Evolutionary conservation across 2,329 filamentous ascomycete genomes (phyloP).

Genomic region (Cytospora piceae): DNA sequence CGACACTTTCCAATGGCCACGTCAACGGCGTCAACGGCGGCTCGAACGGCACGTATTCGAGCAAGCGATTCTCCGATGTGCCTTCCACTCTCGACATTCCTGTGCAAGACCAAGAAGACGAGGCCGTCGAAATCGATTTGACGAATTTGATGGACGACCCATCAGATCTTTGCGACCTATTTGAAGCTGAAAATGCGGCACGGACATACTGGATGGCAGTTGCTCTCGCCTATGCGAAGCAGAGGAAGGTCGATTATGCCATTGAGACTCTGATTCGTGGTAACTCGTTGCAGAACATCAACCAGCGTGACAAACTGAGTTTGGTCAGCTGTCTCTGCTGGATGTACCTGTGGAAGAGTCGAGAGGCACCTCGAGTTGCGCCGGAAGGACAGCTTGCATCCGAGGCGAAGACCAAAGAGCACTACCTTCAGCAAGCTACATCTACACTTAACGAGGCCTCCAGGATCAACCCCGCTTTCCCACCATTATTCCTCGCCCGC

Average conservation of each 20-base stretch:
- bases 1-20: conserved; percentile 48
- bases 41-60: conserved; percentile 43
- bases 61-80: conserved; percentile 67
- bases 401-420: conserved; percentile 88
- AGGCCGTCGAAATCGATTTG: conserved; percentile 89
- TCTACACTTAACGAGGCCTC: conserved; percentile 93
- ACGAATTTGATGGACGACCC: conserved; percentile 91
- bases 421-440: conserved; percentile 89
- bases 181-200: conserved; percentile 91
- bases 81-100: conserved; percentile 69
- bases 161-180: conserved; percentile 89
- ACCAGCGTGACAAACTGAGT: conserved; percentile 80
- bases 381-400: conserved; percentile 66
- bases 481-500: conserved; percentile 86
- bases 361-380: conserved; percentile 69
- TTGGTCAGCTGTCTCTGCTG: conserved; percentile 85
- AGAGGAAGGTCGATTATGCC: conserved; percentile 86
- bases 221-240: conserved; percentile 93
- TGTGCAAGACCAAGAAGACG: conserved; percentile 67
- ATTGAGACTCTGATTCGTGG: conserved; percentile 76
- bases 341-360: conserved; percentile 88
- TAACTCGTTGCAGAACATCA: conserved; percentile 69
- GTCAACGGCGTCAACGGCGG: conserved; percentile 50
- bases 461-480: conserved; percentile 88
- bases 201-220: conserved; percentile 99